Evolutionary conservation across 2,329 filamentous ascomycete genomes (phyloP), one percentile per base, ranked within the genome.

Genomic region (Beauveria australis): DNA sequence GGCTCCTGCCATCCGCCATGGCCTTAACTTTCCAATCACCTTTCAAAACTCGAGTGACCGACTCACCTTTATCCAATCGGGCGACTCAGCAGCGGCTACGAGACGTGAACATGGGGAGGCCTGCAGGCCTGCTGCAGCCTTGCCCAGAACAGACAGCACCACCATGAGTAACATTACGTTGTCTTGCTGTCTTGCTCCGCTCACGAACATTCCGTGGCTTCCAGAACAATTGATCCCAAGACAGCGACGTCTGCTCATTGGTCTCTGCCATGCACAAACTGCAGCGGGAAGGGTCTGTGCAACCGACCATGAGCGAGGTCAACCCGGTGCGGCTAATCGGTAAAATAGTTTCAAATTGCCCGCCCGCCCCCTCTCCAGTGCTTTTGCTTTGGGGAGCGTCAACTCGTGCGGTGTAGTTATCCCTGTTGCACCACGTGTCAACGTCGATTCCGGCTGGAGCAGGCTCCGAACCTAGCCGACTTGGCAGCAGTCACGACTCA

Each of bases 361-460:
- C 30, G 30, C 30, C 33, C 33, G 14, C 33, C 33, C 28, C 12
- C 33, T 37, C 33, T 33, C 33, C 33, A 16, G 33, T 37, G 33
- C 33, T 37, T 37, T 51, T 51, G 22, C 37, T n/a, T 28, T 43
- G 14, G 33, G 30, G 12, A 33, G 30, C 12, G 5, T 37, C 19
- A 28, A 56, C 30, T 44, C 19, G 22, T 48, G 30, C 19, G 19
- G 16, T 22, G 46, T 30, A 14, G 33, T 37, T 16, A 61, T 61
- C 59, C 59, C 59, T 61, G 59, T 49, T 48, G n/a, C 24, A 52
- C 60, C 53, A 61, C 60, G 60, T 61, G 60, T 53, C 53, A 41
- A 46, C 28, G n/a, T 28, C 53, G 60, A 61, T 61, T 54, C 59
- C 60, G 46, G 43, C 26, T 48, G 47, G 44, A 44, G 47, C 47